Base-by-base conservation (phyloP, 352 stramenopile species). In the Peronospora belbahrii region DNA sequence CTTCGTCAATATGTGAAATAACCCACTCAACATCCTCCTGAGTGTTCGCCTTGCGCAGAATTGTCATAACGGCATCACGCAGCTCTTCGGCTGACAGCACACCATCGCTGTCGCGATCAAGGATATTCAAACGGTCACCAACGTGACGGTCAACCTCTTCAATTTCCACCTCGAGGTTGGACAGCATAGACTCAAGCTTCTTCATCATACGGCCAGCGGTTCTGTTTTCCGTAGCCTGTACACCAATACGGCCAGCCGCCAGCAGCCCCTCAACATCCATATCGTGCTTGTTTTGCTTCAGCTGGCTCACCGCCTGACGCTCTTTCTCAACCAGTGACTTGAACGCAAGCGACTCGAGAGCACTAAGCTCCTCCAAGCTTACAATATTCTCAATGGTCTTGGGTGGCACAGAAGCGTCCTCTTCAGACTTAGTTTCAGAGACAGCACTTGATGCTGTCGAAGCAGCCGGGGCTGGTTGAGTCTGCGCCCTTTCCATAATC, bases 81-180 rank as follows among this genome's bases (percentile, higher is more conserved):
- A 99, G 77, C 72, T 99, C 96, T 56, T 98, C 90, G n/a, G 77
- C 78, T 20, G 81, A 87, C 17, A 98, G 37, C 42, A 98, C 82
- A 52, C 95, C 95, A 72, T 99, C 96, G 38, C 79, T 89, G 74
- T 99, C 96, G 56, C 92, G 89, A 65, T 99, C 96, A 17, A 99
- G 68, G 52, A 98, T 81, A 58, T 98, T 96, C 40, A 99, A 83
- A 39, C 97, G 96, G 62, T 98, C 92, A 50, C 96, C 96, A 59
- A 99, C 96, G 55, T 96, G 90, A 48, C 84, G 74, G 60, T 98
- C 88, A 22, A 97, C 93, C 58, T 96, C 85, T 19, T 96, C 88
- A 11, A 98, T 81, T 56, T 97, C 89, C 19, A 88, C 68, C 52
- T 98, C 88, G 43, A 98, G 80, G 50, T 89, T 97, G 19, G 84